Conservation (phyloP, 768 basidiomycete species). For the Xerocomellus intermedius region DNA sequence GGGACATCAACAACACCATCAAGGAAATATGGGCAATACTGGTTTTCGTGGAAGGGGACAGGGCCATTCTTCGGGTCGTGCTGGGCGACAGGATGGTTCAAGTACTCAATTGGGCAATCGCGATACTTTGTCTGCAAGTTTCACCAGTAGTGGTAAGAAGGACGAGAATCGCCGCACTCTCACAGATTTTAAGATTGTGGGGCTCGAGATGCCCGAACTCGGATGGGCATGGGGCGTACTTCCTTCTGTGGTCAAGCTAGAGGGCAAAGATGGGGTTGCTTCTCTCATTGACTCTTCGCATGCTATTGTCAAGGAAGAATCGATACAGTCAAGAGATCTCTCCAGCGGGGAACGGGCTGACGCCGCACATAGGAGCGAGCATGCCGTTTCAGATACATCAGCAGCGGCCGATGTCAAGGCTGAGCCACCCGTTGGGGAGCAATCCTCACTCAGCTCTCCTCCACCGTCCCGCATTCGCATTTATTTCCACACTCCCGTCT, state of each 20-base stretch:
- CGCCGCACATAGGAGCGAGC: conserved; percentile 18
- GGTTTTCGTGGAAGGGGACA: conserved; percentile 64
- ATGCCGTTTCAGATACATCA: conserved; percentile 26
- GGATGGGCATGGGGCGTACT: conserved; percentile 84
- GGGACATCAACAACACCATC: conserved; percentile 40
- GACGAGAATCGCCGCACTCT: conserved; percentile 89
- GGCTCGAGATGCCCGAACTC: conserved; percentile 78
- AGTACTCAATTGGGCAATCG: conserved; percentile 41
- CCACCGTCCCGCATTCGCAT: conserved; percentile 83
- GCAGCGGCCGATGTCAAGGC: conserved; percentile 33
- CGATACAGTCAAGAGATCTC: conserved; percentile 23
- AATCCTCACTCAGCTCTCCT: conserved; percentile 38
- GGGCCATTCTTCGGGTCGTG: conserved; percentile 43
- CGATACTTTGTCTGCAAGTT: conserved; percentile 49
- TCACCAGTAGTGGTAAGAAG: conserved; percentile 64
- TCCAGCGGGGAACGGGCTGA: conserved; percentile 21
- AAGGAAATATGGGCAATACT: conserved; percentile 38
- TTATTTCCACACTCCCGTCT: conserved; percentile 89
- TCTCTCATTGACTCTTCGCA: conserved; percentile 33
- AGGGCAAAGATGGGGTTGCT: conserved; percentile 36
- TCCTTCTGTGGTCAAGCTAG: conserved; percentile 38
- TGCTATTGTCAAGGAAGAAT: conserved; percentile 33
- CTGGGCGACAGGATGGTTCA: conserved; percentile 39
- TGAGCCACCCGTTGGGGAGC: conserved; percentile 28
- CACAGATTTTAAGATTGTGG: conserved; percentile 97